phyloP scores from a whole-genome alignment of 2,329 filamentous ascomycete genomes.

The Cercospora sojina region DNA sequence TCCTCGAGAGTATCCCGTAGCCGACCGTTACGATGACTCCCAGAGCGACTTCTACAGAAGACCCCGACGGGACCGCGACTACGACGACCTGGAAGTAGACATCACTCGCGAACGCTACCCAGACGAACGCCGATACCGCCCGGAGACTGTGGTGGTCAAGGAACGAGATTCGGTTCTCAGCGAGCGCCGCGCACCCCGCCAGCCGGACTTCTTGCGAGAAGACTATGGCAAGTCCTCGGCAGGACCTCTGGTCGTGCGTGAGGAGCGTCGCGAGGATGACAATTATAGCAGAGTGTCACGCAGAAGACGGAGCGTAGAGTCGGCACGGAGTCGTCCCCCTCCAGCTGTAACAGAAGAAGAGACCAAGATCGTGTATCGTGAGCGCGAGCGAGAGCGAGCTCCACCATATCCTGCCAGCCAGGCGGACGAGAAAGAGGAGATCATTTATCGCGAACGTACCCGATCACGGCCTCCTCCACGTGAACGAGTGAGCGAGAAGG shows the following conservation, averaged over 20 bases:
- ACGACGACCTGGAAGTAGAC: constrained; percentile 53
- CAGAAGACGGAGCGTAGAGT: constrained; percentile 32
- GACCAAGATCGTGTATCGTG: constrained; percentile 43
- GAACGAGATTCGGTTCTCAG: constrained; percentile 37
- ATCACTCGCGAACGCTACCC: constrained; percentile 37
- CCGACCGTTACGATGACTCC: constrained; percentile 51
- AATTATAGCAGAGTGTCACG: constrained; percentile 34
- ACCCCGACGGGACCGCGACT: constrained; percentile 44
- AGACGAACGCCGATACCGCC: constrained; percentile 26
- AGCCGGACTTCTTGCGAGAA: constrained; percentile 52
- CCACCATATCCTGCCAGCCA: constrained; percentile 34
- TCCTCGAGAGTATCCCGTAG: constrained; percentile 31
- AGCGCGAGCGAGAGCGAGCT: constrained; percentile 29
- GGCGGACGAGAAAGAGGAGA: constrained; percentile 39
- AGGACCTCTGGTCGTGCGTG: constrained; percentile 49
- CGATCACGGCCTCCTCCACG: constrained; percentile 37
- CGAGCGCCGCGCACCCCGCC: constrained; percentile 42
- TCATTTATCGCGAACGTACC: constrained; percentile 42
- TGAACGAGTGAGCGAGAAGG: constrained; percentile 33
- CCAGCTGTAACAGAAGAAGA: constrained; percentile 42
- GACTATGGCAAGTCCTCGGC: constrained; percentile 48
- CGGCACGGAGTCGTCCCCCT: constrained; percentile 31
- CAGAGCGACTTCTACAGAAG: constrained; percentile 43
- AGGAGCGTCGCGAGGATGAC: constrained; percentile 41
- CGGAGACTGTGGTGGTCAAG: constrained; percentile 33